Evolutionary conservation across 805 yeast genomes (phyloP).

Genomic region (Ogataea degrootiae): DNA sequence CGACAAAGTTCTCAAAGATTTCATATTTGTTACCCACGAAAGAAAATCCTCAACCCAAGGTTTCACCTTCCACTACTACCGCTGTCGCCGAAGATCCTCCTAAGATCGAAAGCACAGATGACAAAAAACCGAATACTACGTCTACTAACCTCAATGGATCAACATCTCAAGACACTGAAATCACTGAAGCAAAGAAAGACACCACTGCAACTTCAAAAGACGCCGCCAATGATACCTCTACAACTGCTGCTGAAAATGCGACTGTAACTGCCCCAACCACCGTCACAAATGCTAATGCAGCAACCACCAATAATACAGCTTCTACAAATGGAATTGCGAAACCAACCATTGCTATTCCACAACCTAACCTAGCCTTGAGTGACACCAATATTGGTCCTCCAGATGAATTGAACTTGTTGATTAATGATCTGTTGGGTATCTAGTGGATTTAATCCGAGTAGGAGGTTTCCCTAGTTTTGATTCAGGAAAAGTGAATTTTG

Average conservation of each 20-base stretch:
- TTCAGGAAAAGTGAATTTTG: too few species aligned
- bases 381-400: conserved; percentile 36
- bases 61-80: too few species aligned
- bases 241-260: neutral
- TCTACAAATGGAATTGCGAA: neutral
- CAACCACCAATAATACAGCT: neutral
- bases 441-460: neutral
- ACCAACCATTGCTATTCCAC: conserved; percentile 3
- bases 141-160: too few species aligned
- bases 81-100: too few species aligned
- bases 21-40: conserved; percentile 25
- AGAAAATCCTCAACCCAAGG: neutral
- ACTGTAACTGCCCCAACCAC: conserved; percentile 5
- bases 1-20: conserved; percentile 22
- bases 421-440: conserved; percentile 52
- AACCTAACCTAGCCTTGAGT: conserved; percentile 22
- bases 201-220: neutral
- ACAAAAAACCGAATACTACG: too few species aligned
- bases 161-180: neutral
- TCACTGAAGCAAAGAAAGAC: neutral
- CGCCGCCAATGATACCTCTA: neutral
- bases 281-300: neutral
- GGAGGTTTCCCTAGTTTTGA: too few species aligned
- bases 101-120: too few species aligned
- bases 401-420: conserved; percentile 67